Evolutionary conservation across 2,329 filamentous ascomycete genomes (phyloP).

Genomic region (Trematosphaeria pertusa): DNA sequence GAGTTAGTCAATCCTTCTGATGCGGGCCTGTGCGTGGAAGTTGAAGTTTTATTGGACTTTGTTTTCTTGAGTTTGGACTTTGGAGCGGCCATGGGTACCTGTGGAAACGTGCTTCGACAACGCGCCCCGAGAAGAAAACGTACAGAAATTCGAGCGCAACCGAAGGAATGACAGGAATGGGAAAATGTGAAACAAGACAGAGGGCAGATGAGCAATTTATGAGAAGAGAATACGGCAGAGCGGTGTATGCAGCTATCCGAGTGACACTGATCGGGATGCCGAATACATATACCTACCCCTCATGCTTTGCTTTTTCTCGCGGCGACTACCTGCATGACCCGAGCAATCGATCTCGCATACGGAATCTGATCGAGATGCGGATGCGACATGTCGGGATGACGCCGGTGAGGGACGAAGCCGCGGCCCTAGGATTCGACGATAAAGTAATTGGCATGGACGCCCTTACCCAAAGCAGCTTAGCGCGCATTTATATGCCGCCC

Average conservation of each 20-base stretch:
- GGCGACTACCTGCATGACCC: conserved; percentile 2
- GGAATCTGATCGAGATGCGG: conserved; percentile 16
- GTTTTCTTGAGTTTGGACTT: neutral
- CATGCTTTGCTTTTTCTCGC: conserved; percentile 19
- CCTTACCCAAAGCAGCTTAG: conserved; percentile 13
- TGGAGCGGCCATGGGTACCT: conserved; percentile 1
- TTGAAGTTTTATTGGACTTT: neutral
- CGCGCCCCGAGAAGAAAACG: too few relatives aligned
- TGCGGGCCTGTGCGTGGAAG: neutral
- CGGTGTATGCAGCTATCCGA: conserved; percentile 13
- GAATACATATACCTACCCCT: conserved; percentile 5
- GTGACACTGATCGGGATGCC: conserved; percentile 20
- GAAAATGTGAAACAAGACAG: too few relatives aligned
- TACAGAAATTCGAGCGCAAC: too few relatives aligned
- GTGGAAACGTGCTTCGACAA: too few relatives aligned
- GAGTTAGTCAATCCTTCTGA: neutral
- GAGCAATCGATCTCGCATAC: conserved; percentile 15
- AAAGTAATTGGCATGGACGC: neutral
- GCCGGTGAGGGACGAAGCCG: neutral
- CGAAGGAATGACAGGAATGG: neutral
- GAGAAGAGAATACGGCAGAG: conserved; percentile 6
- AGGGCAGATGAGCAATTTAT: too few relatives aligned
- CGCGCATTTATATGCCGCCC: conserved; percentile 13
- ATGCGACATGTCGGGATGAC: conserved; percentile 19
- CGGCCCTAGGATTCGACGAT: too few relatives aligned